These are phyloP conservation scores for Cercospora brassicicola DNA, from an alignment of 2,329 filamentous ascomycete genomes.

Conservation along the genomic window DNA sequence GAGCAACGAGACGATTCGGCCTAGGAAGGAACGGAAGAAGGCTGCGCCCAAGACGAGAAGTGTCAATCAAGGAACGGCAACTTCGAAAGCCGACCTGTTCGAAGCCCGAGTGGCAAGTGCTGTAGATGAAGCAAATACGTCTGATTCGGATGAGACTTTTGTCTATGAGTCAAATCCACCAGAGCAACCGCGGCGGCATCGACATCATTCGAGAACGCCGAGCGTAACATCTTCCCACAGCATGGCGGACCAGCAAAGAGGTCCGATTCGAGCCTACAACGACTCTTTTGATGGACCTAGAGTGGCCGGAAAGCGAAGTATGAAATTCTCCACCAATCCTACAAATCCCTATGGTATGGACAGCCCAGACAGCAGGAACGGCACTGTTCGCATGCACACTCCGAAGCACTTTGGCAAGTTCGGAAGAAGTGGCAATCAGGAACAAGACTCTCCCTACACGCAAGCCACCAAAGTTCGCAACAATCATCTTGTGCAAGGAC, in stretches of 20 bases:
- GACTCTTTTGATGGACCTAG: slow-evolving; percentile 63
- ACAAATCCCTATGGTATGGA: slow-evolving; percentile 53
- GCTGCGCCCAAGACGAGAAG: slow-evolving; percentile 70
- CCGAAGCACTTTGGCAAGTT: slow-evolving; percentile 81
- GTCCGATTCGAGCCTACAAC: slow-evolving; percentile 64
- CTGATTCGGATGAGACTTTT: slow-evolving; percentile 96
- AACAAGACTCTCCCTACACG: slow-evolving; percentile 78
- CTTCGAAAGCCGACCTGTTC: slow-evolving; percentile 96
- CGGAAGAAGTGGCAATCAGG: slow-evolving; percentile 68
- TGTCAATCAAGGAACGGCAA: slow-evolving; percentile 72
- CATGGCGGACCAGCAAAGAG: slow-evolving; percentile 60
- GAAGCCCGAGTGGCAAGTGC: slow-evolving; percentile 95
- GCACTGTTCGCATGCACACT: slow-evolving; percentile 57
- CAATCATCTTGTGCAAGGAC: slow-evolving; percentile 45
- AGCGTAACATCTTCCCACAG: slow-evolving; percentile 81
- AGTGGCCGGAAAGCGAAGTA: slow-evolving; percentile 78
- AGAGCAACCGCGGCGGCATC: slow-evolving; percentile 61
- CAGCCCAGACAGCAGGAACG: slow-evolving; percentile 43
- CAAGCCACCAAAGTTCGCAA: slow-evolving; percentile 66
- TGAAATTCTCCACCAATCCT: slow-evolving; percentile 87
- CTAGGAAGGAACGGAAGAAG: slow-evolving; percentile 90
- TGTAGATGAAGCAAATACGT: slow-evolving; percentile 93
- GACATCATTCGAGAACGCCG: slow-evolving; percentile 90
- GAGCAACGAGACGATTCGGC: slow-evolving; percentile 93
- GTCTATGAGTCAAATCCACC: slow-evolving; percentile 96